A percentile compares a stretch with the other conserved stretches of the same genome.
phyloP scores from a whole-genome alignment of 2,329 filamentous ascomycete species.

The Alternaria alternata region DNA sequence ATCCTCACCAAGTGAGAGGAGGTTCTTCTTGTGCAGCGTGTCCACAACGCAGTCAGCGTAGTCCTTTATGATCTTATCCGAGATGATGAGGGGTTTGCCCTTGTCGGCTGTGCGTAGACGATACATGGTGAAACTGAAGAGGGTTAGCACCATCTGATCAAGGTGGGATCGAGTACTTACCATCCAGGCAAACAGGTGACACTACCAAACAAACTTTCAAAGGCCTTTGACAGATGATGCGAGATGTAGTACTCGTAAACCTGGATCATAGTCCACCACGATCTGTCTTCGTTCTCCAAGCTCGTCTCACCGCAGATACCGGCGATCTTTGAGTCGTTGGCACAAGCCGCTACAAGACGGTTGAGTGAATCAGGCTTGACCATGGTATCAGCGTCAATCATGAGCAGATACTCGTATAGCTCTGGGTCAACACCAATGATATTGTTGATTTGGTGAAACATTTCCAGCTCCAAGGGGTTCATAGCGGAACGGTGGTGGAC shows the following conservation, averaged over 20 bases:
- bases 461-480: constrained; percentile 94
- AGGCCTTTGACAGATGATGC: constrained; percentile 94
- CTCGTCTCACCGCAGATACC: constrained; percentile 98
- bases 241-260: constrained; percentile 99
- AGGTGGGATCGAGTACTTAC: constrained; percentile 65
- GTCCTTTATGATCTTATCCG: constrained; percentile 84
- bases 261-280: constrained; percentile 99
- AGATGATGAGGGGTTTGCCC: constrained; percentile 92
- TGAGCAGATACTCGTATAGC: constrained; percentile 94
- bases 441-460: constrained; percentile 99
- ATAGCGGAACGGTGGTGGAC: constrained; percentile 94
- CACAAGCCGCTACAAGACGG: constrained; percentile 88
- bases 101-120: constrained; percentile 92
- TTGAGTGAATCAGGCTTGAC: constrained; percentile 93
- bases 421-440: constrained; percentile 98
- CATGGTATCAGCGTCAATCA: constrained; percentile 97
- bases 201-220: constrained; percentile 96
- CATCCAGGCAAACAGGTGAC: constrained; percentile 99
- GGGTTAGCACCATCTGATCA: constrained; percentile 23
- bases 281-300: constrained; percentile 91
- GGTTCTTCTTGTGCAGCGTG: constrained; percentile 93
- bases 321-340: constrained; percentile 93
- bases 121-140: constrained; percentile 94
- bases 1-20: constrained; percentile 93
- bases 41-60: constrained; percentile 91